Evolutionary conservation across 257 asterid species (phyloP).

Genomic region (Ilex aquifolium): DNA sequence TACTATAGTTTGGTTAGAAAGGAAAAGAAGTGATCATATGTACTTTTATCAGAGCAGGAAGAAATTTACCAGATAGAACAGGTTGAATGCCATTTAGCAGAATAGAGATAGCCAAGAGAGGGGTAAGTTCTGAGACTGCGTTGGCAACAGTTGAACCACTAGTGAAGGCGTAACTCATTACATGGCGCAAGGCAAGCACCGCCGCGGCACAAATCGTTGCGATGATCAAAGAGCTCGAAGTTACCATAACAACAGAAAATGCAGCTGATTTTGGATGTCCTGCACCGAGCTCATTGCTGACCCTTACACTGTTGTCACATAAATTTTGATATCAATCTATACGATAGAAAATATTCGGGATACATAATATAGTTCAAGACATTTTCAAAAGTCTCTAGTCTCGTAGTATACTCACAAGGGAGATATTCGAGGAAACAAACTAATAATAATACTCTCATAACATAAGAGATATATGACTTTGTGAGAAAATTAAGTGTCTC

Average conservation of each 20-base stretch:
- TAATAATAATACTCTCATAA: too few species aligned
- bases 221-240: constrained; percentile 17
- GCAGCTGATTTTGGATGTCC: constrained; percentile 35
- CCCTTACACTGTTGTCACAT: constrained; percentile 21
- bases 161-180: neutral
- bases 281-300: constrained; percentile 40
- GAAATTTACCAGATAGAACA: constrained; percentile 10
- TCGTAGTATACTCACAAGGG: too few species aligned
- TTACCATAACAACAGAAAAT: constrained; percentile 26
- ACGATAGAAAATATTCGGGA: too few species aligned
- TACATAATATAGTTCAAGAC: too few species aligned
- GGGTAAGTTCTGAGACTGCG: neutral
- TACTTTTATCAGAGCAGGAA: too few species aligned
- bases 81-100: constrained; percentile 29
- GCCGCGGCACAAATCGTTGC: neutral
- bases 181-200: neutral
- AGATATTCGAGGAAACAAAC: too few species aligned
- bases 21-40: too few species aligned
- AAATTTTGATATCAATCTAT: too few species aligned
- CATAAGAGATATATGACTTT: too few species aligned
- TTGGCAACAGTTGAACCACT: neutral
- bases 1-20: too few species aligned
- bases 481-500: too few species aligned
- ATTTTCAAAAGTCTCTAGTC: too few species aligned
- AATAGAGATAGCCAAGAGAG: neutral